Evolutionary conservation across 2,329 filamentous ascomycete species (phyloP).

Genomic region (Tolypocladium pustulatum): DNA sequence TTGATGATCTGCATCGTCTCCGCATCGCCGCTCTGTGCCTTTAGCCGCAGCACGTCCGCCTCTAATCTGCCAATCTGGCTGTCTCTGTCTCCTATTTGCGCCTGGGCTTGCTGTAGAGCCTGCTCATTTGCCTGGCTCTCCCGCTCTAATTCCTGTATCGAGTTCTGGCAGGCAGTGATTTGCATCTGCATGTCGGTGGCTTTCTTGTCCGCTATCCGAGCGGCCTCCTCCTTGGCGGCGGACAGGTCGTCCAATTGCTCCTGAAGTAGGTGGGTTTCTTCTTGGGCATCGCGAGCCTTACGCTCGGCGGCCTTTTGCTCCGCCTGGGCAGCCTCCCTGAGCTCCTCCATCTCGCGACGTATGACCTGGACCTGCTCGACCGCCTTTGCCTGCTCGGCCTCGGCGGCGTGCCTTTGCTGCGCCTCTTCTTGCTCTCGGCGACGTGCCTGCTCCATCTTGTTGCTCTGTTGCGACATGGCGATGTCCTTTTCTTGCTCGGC

Average conservation of each 20-base stretch:
- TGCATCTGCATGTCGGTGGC: conserved; percentile 44
- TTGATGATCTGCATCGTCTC: conserved; percentile 81
- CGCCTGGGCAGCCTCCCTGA: conserved; percentile 37
- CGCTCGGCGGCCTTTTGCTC: conserved; percentile 59
- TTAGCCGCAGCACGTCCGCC: conserved; percentile 71
- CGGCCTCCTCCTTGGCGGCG: conserved; percentile 55
- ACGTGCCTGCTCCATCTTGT: conserved; percentile 72
- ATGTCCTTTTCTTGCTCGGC: conserved; percentile 83
- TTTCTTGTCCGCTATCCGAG: conserved; percentile 48
- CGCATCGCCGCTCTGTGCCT: conserved; percentile 75
- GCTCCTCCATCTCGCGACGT: conserved; percentile 38
- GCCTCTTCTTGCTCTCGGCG: conserved; percentile 79
- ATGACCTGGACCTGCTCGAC: conserved; percentile 38
- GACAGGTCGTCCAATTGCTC: conserved; percentile 72
- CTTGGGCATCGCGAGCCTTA: conserved; percentile 58
- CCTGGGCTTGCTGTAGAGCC: conserved; percentile 50
- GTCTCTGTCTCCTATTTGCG: conserved; percentile 59
- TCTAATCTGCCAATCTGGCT: conserved; percentile 64
- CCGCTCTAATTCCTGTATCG: conserved; percentile 47
- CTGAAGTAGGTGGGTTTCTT: conserved; percentile 61
- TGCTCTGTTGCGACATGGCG: conserved; percentile 64
- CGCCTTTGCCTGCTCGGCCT: conserved; percentile 41
- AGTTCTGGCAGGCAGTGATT: conserved; percentile 32
- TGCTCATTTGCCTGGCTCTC: conserved; percentile 46
- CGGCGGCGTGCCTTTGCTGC: conserved; percentile 51